Percentiles rank a stretch among this genome's conserved stretches.
Conservation (phyloP, 2,329 filamentous ascomycete genomes). For the Teratosphaeria epicoccoides region DNA sequence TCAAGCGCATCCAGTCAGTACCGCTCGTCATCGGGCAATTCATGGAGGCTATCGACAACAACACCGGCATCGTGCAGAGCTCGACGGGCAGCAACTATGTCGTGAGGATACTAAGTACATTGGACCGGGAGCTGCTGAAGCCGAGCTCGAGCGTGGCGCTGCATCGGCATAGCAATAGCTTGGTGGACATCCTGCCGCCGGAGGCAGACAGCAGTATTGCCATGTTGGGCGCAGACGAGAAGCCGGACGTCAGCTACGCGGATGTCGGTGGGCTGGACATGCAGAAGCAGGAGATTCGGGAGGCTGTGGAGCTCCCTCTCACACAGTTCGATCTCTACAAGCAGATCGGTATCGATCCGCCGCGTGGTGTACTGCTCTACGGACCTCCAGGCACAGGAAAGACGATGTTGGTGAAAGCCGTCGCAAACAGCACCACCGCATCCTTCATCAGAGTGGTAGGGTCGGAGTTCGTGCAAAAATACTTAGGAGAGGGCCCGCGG, state of each 20-base stretch:
- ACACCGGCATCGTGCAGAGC: slow-evolving; percentile 96
- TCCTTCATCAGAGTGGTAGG: slow-evolving; percentile 98
- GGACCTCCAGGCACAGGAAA: slow-evolving; percentile 93
- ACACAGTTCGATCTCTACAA: slow-evolving; percentile 98
- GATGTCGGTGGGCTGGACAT: slow-evolving; percentile 97
- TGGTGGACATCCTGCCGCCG: slow-evolving; percentile 96
- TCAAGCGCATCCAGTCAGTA: slow-evolving; percentile 98
- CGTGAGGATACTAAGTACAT: slow-evolving; percentile 92
- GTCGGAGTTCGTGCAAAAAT: slow-evolving; percentile 98
- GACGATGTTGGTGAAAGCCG: slow-evolving; percentile 96
- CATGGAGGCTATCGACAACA: slow-evolving; percentile 99
- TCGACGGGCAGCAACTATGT: slow-evolving; percentile 98
- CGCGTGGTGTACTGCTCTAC: slow-evolving; percentile 89
- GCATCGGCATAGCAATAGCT: slow-evolving; percentile 94
- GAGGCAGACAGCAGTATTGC: slow-evolving; percentile 98
- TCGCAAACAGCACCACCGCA: slow-evolving; percentile 94
- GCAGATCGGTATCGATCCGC: slow-evolving; percentile 97
- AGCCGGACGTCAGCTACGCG: slow-evolving; percentile 95
- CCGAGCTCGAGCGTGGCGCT: slow-evolving; percentile 94
- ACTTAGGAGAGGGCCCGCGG: slow-evolving; percentile 89
- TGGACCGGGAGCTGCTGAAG: slow-evolving; percentile 96
- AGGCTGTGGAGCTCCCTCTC: slow-evolving; percentile 91
- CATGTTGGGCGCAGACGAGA: slow-evolving; percentile 93
- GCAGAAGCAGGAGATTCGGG: slow-evolving; percentile 99
- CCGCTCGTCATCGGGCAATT: slow-evolving; percentile 97